Evolutionary conservation across 306 rosid genomes (phyloP).

Genomic region (Phaseolus lunatus): DNA sequence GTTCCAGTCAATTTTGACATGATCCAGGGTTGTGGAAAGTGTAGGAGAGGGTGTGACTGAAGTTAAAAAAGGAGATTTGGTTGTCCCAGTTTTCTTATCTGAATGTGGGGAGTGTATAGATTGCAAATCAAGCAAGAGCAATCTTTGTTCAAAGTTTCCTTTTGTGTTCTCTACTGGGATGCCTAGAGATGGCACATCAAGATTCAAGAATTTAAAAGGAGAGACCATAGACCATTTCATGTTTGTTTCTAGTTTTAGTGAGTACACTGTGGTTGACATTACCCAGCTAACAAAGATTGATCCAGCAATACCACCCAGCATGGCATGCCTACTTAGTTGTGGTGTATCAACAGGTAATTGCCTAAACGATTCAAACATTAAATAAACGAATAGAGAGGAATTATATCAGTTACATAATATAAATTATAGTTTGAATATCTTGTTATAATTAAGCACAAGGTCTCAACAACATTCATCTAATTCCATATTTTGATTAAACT

Average conservation of each 20-base stretch:
- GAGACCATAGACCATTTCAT: constrained; percentile 69
- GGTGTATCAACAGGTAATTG: constrained; percentile 81
- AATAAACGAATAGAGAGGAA: too few species aligned
- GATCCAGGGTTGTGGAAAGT: constrained; percentile 78
- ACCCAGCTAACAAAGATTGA: constrained; percentile 71
- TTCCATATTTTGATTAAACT: constrained; percentile 8
- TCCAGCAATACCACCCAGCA: constrained; percentile 61
- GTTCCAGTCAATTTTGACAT: constrained; percentile 6
- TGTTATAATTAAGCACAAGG: neutral
- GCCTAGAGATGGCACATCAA: constrained; percentile 65
- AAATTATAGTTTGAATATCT: neutral
- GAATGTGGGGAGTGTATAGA: constrained; percentile 78
- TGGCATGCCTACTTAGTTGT: constrained; percentile 83
- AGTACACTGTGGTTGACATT: constrained; percentile 77
- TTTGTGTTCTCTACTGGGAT: constrained; percentile 65
- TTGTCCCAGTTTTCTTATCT: constrained; percentile 71
- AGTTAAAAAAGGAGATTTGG: constrained; percentile 71
- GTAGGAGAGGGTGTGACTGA: constrained; percentile 77
- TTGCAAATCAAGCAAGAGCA: constrained; percentile 74
- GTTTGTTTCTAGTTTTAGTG: constrained; percentile 77
- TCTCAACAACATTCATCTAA: neutral
- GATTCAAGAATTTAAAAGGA: constrained; percentile 82
- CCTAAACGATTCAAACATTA: neutral
- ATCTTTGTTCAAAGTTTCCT: constrained; percentile 71
- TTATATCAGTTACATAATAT: neutral